Conservation (phyloP, 768 basidiomycete species). For the Mycena maculata region DNA sequence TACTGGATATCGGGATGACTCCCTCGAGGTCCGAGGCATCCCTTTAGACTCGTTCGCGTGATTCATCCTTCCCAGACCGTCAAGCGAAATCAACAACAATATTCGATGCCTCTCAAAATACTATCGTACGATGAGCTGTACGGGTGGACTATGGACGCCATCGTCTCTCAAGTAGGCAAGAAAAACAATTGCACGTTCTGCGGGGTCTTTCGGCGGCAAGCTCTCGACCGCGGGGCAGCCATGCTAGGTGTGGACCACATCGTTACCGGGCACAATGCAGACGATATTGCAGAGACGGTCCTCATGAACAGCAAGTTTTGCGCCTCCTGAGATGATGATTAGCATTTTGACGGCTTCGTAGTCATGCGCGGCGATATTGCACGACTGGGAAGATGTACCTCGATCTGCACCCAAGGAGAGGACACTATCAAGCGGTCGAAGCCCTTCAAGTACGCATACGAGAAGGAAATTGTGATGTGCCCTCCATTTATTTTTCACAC, state of each 20-base stretch:
- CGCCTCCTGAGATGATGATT: neutral
- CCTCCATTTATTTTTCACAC: conserved; percentile 38
- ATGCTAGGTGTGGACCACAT: conserved; percentile 94
- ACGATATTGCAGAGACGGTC: conserved; percentile 98
- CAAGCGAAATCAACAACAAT: conserved; percentile 96
- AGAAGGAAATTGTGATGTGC: conserved; percentile 99
- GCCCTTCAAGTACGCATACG: conserved; percentile 99
- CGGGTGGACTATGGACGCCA: conserved; percentile 99
- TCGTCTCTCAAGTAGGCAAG: conserved; percentile 93
- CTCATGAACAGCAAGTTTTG: conserved; percentile 92
- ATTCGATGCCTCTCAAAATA: conserved; percentile 95
- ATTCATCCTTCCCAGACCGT: conserved; percentile 76
- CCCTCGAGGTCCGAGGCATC: conserved; percentile 73
- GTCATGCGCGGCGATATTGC: conserved; percentile 99
- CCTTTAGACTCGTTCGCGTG: neutral
- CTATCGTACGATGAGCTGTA: conserved; percentile 96
- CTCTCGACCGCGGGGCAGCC: conserved; percentile 93
- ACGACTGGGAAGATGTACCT: conserved; percentile 91
- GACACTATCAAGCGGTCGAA: conserved; percentile 97
- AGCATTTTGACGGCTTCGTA: conserved; percentile 47
- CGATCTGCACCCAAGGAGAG: conserved; percentile 95
- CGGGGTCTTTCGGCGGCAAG: conserved; percentile 96
- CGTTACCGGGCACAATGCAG: conserved; percentile 98
- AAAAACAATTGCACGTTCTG: conserved; percentile 99
- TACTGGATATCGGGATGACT: conserved; percentile 97